These are phyloP conservation scores for Lenzites betulinus DNA, from an alignment of 768 basidiomycete genomes.

Conservation along the genomic window DNA sequence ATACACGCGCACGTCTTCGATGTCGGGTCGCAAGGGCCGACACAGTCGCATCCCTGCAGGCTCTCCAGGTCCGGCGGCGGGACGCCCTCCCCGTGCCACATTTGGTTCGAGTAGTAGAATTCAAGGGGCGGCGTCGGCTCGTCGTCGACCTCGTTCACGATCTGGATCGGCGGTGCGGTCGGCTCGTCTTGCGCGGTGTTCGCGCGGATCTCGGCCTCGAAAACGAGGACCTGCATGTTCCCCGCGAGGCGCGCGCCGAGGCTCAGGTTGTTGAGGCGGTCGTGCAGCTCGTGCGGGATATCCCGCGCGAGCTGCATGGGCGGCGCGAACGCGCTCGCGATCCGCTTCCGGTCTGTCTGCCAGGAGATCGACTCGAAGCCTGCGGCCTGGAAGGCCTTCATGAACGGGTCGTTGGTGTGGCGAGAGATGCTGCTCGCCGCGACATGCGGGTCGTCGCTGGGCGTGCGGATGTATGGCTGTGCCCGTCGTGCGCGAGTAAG, in stretches of 20 bases:
- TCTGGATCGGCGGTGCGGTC: slow-evolving; percentile 62
- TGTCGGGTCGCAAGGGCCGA: slow-evolving; percentile 73
- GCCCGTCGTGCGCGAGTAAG: neutral
- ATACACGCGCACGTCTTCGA: slow-evolving; percentile 75
- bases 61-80: slow-evolving; percentile 60
- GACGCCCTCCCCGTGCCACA: slow-evolving; percentile 73
- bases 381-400: slow-evolving; percentile 11
- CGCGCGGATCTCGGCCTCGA: slow-evolving; percentile 65
- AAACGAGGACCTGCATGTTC: slow-evolving; percentile 51
- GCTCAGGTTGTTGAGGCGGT: slow-evolving; percentile 60
- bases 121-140: slow-evolving; percentile 81
- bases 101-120: slow-evolving; percentile 82
- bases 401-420: neutral
- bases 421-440: slow-evolving; percentile 2
- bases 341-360: slow-evolving; percentile 19
- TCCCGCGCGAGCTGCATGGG: slow-evolving; percentile 39
- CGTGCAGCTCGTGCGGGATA: slow-evolving; percentile 65
- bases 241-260: slow-evolving; percentile 39
- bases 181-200: slow-evolving; percentile 70
- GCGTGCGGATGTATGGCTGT: slow-evolving; percentile 3
- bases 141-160: slow-evolving; percentile 68
- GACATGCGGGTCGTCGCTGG: slow-evolving; percentile 9
- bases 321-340: slow-evolving; percentile 24
- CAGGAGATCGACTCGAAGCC: slow-evolving; percentile 25
- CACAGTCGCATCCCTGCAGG: slow-evolving; percentile 72